A percentile compares a stretch with the other conserved stretches of the same genome.
Conservation (phyloP, 148 eudicot species). For the Vaccinium myrtillus region DNA sequence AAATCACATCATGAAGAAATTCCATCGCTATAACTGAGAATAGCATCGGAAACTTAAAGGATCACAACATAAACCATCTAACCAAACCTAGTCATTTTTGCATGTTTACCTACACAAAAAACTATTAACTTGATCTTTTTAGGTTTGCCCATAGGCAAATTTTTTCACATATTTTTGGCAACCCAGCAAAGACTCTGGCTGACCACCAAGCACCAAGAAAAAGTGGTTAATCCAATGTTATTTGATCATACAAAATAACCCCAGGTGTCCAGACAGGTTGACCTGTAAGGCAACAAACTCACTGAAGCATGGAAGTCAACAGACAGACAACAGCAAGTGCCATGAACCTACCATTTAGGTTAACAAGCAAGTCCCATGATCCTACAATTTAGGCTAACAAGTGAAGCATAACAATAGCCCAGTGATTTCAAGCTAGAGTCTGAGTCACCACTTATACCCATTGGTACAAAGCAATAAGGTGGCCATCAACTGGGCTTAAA, state of each 20-base stretch:
- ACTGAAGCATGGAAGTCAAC: not conserved
- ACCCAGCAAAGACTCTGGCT: not conserved
- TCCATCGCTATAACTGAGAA: not conserved
- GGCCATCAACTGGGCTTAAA: not conserved
- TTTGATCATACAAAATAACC: not conserved
- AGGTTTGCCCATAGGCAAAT: not conserved
- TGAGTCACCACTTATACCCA: not conserved
- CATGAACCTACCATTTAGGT: not conserved
- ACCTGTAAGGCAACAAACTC: not conserved
- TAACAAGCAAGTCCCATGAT: not conserved
- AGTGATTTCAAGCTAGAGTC: not conserved
- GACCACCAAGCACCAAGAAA: not conserved
- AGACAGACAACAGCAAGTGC: not conserved
- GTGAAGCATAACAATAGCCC: not conserved
- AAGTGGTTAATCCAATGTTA: not conserved
- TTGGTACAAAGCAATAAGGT: not conserved
- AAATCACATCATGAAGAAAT: not conserved
- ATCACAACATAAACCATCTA: not conserved
- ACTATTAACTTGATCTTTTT: not conserved
- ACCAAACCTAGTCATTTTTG: not conserved
- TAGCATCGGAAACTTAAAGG: not conserved
- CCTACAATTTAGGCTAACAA: not conserved
- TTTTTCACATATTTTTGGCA: not conserved
- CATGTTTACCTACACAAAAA: not conserved
- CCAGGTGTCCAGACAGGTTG: not conserved